phyloP scores from a whole-genome alignment of 2,329 filamentous ascomycete genomes.

The Aspergillus puulaauensis region DNA sequence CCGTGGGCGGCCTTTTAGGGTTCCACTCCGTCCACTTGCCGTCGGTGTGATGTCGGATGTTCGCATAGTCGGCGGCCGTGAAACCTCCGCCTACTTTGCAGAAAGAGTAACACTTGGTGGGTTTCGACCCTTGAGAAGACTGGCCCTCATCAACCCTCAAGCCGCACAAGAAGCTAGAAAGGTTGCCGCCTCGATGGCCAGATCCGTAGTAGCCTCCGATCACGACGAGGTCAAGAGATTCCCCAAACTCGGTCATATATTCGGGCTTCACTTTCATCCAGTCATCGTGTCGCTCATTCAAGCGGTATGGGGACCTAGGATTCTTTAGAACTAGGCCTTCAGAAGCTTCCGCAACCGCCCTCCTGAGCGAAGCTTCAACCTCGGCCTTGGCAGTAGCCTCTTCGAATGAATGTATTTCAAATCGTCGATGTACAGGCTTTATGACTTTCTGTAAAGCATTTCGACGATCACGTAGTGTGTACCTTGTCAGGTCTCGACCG shows the following conservation, averaged over 20 bases:
- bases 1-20: slow-evolving; percentile 68
- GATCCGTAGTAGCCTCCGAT: slow-evolving; percentile 93
- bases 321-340: slow-evolving; percentile 95
- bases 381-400: slow-evolving; percentile 66
- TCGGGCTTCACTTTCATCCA: slow-evolving; percentile 99
- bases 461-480: slow-evolving; percentile 77
- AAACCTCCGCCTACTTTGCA: slow-evolving; percentile 98
- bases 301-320: slow-evolving; percentile 77
- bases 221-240: slow-evolving; percentile 84
- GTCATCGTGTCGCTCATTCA: slow-evolving; percentile 89
- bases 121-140: slow-evolving; percentile 54
- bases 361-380: slow-evolving; percentile 76
- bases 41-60: slow-evolving; percentile 78
- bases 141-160: slow-evolving; percentile 72
- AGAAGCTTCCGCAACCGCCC: slow-evolving; percentile 80
- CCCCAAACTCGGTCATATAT: slow-evolving; percentile 95
- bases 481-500: slow-evolving; percentile 72
- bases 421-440: slow-evolving; percentile 66
- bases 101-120: slow-evolving; percentile 86
- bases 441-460: slow-evolving; percentile 73
- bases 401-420: slow-evolving; percentile 78
- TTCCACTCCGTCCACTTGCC: slow-evolving; percentile 93
- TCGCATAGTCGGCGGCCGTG: slow-evolving; percentile 77
- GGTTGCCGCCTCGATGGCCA: slow-evolving; percentile 74
- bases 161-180: slow-evolving; percentile 90